Evolutionary conservation across 73 alveolate species (phyloP).

Genomic region (Tetrahymena elliotti): DNA sequence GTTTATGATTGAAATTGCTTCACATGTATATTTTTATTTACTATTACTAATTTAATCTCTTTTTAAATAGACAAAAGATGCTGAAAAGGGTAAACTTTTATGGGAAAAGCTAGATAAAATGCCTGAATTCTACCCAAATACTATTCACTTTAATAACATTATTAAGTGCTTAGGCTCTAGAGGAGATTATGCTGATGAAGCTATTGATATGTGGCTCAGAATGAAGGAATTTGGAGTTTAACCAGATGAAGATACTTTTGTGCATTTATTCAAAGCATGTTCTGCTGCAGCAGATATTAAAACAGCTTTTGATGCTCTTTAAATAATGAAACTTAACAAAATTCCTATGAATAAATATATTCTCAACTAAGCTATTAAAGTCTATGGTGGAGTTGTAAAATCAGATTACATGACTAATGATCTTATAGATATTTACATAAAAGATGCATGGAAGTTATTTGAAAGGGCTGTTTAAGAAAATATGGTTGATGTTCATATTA

Average conservation of each 20-base stretch:
- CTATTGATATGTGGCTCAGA: conserved; percentile 46
- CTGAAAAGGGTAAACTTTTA: conserved; percentile 57
- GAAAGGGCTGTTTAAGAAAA: conserved; percentile 33
- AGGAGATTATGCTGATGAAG: conserved; percentile 59
- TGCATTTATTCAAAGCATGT: conserved; percentile 60
- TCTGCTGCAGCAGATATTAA: conserved; percentile 53
- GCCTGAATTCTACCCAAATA: conserved; percentile 49
- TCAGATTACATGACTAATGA: conserved; percentile 24
- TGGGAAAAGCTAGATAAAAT: conserved; percentile 31
- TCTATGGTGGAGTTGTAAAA: conserved; percentile 54
- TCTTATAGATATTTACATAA: conserved; percentile 39
- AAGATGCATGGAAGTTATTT: conserved; percentile 61
- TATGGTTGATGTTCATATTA: not conserved
- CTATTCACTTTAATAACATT: conserved; percentile 46
- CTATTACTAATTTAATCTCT: not conserved
- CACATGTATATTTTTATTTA: conserved; percentile 15
- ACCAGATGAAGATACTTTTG: conserved; percentile 69
- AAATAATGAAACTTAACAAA: conserved; percentile 32
- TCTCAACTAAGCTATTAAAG: conserved; percentile 54
- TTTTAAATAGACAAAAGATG: conserved; percentile 41
- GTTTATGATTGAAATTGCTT: conserved; percentile 64
- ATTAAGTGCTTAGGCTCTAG: conserved; percentile 63
- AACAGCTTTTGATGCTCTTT: conserved; percentile 54
- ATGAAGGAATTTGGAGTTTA: conserved; percentile 44
- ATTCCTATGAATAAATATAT: conserved; percentile 50